A percentile compares a stretch with the other conserved stretches of the same genome.
These are phyloP conservation scores for Citeromyces matritensis DNA, from an alignment of 805 yeast species.

Conservation along the genomic window DNA sequence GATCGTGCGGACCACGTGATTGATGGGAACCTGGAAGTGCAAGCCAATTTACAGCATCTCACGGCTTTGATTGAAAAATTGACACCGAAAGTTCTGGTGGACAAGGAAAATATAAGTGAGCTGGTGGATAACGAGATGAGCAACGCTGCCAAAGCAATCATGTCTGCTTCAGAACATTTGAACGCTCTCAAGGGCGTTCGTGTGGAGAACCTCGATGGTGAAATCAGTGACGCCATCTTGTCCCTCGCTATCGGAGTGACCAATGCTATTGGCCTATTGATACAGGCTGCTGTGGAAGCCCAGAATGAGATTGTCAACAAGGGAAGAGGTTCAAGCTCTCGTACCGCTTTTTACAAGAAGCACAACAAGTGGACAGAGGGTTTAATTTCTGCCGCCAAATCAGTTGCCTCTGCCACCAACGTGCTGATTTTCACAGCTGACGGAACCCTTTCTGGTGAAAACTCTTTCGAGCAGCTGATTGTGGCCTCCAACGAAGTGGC, in stretches of 20 bases:
- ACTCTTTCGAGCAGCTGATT: conserved; percentile 67
- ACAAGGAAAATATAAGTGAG: conserved; percentile 44
- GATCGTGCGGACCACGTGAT: conserved; percentile 68
- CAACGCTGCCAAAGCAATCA: conserved; percentile 57
- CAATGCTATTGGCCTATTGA: conserved; percentile 57
- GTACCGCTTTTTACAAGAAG: conserved; percentile 70
- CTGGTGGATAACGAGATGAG: conserved; percentile 62
- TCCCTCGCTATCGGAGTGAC: conserved; percentile 72
- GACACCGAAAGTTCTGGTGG: conserved; percentile 11
- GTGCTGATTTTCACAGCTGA: conserved; percentile 77
- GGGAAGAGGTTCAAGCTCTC: conserved; percentile 49
- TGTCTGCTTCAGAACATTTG: conserved; percentile 48
- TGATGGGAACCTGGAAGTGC: conserved; percentile 60
- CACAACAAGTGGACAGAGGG: conserved; percentile 93
- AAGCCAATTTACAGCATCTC: conserved; percentile 49
- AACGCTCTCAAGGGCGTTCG: conserved; percentile 16
- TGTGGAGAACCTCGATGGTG: conserved; percentile 33
- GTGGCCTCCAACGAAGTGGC: conserved; percentile 90
- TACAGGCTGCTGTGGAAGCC: conserved; percentile 64
- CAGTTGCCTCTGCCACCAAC: conserved; percentile 75
- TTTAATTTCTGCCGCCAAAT: conserved; percentile 74
- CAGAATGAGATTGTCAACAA: conserved; percentile 69
- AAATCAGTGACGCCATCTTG: conserved; percentile 45
- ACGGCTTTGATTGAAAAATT: conserved; percentile 40
- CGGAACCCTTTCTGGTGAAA: conserved; percentile 52